Base-by-base conservation (phyloP, 2,329 filamentous ascomycete genomes). In the Hymenoscyphus salicellus region DNA sequence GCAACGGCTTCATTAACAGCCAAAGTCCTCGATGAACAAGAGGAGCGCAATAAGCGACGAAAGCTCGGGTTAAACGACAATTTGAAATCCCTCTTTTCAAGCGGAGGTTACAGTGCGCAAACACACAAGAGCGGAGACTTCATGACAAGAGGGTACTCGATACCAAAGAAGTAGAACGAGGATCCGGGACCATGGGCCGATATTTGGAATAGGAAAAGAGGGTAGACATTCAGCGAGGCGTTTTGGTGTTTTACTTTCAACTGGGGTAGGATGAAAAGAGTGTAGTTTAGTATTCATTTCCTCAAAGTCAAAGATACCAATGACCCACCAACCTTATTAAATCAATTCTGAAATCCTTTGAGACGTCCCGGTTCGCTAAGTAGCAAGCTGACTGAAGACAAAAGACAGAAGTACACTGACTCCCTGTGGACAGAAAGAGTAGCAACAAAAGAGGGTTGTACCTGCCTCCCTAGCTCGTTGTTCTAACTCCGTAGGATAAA, bases 11-110 rank as follows among this genome's bases (percentile, higher is more conserved):
- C 88, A 3, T 79, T 99, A 55, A 96, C 94, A 0, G 91, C 90
- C 0, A 93, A 89, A 71, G 93, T 99, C 0, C 77, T 98, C 30
- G 89, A 90, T 28, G 94, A 98, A 73, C 92, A 97, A 75, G 90
- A 94, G 60, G 87, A 90, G 72, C 83, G 85, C 63, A 93, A 92
- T 69, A 97, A 94, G 79, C 82, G 89, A 70, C 83, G 91, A 66
- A 96, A 91, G 74, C 72, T 92, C 70, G 87, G 69, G 0, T 77
- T 82, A 63, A 86, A 81, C 71, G 83, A 84, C 28, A 85, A 83
- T 64, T 69, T 86, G 38, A 81, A 83, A 67, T 84, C 80, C 67
- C 75, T 86, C 16, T 86, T 85, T 69, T 80, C 80, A 0, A 81
- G 79, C 62, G 76, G 73, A 4, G 75, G 75, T 2, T 79, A 79